Percentiles rank a stretch among this genome's conserved stretches.
phyloP scores from a whole-genome alignment of 352 stramenopile genomes.

The Pythium grandisporangium region DNA sequence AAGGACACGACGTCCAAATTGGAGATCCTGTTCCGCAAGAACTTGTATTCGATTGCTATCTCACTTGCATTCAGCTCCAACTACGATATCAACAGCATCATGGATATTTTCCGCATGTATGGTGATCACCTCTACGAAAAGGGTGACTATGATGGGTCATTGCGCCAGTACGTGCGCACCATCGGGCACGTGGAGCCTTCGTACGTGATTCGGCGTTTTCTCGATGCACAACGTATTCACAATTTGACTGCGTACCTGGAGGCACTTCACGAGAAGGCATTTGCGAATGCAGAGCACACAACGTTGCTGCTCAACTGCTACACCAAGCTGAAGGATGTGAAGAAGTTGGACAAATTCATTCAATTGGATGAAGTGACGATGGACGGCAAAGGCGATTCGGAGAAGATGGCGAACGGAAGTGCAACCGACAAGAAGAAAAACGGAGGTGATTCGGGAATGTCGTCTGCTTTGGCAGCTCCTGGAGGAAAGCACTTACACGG shows the following conservation, averaged over 20 bases:
- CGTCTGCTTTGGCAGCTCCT: slow-evolving; percentile 4
- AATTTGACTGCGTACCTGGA: slow-evolving; percentile 97
- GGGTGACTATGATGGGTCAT: slow-evolving; percentile 91
- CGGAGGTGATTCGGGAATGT: slow-evolving; percentile 6
- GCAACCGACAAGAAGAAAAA: slow-evolving; percentile 1
- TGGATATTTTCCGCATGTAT: slow-evolving; percentile 95
- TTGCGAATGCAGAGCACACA: slow-evolving; percentile 90
- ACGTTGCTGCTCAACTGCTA: slow-evolving; percentile 94
- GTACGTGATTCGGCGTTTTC: slow-evolving; percentile 97
- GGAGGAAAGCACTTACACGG: slow-evolving; percentile 17
- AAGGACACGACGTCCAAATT: slow-evolving; percentile 96
- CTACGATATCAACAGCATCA: slow-evolving; percentile 93
- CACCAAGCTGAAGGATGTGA: slow-evolving; percentile 91
- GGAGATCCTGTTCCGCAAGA: slow-evolving; percentile 95
- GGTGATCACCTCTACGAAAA: slow-evolving; percentile 98
- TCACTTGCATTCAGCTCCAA: slow-evolving; percentile 95
- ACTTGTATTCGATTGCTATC: slow-evolving; percentile 96
- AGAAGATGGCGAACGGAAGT: slow-evolving; percentile 10
- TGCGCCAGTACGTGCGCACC: slow-evolving; percentile 96
- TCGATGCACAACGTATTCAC: slow-evolving; percentile 96
- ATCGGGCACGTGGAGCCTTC: slow-evolving; percentile 96
- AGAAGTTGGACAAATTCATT: slow-evolving; percentile 91
- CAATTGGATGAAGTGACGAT: slow-evolving; percentile 73
- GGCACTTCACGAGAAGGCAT: slow-evolving; percentile 85
- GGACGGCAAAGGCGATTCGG: slow-evolving; percentile 22